Evolutionary conservation across 1,139 yeast species (phyloP).

Genomic region (Saccharomycopsis hybrid): DNA sequence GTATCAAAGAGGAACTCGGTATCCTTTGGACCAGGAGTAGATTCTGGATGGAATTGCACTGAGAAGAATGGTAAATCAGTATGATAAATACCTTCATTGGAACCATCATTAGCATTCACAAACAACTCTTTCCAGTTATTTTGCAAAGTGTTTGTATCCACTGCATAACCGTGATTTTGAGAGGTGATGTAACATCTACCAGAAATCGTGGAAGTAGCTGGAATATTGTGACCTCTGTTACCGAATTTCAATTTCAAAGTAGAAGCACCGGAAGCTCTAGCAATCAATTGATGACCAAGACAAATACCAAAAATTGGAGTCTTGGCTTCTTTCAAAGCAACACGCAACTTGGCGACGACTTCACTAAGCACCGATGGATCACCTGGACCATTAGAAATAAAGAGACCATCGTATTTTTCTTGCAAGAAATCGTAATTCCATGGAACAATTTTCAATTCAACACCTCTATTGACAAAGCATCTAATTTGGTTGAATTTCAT

Average conservation of each 20-base stretch:
- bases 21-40: constrained; percentile 99
- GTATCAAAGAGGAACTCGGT: constrained; percentile 96
- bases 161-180: constrained; percentile 98
- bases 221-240: constrained; percentile 99
- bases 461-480: constrained; percentile 94
- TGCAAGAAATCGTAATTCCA: constrained; percentile 82
- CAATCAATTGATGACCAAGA: constrained; percentile 95
- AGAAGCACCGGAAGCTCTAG: constrained; percentile 92
- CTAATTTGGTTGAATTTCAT: constrained; percentile 97
- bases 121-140: constrained; percentile 90
- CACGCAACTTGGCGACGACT: constrained; percentile 39
- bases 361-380: constrained; percentile 82
- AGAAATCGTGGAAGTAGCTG: constrained; percentile 86
- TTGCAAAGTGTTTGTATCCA: constrained; percentile 69
- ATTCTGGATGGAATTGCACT: constrained; percentile 99
- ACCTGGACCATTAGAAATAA: constrained; percentile 98
- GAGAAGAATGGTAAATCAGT: constrained; percentile 85
- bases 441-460: constrained; percentile 92
- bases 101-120: constrained; percentile 93
- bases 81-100: constrained; percentile 98
- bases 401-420: constrained; percentile 88
- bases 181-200: constrained; percentile 99
- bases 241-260: constrained; percentile 93
- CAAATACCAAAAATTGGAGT: constrained; percentile 95
- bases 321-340: constrained; percentile 52